Evolutionary conservation across 2,329 filamentous ascomycete species (phyloP), one percentile per base, ranked within the genome.

Genomic region (Ceratocystiopsis brevicomis): DNA sequence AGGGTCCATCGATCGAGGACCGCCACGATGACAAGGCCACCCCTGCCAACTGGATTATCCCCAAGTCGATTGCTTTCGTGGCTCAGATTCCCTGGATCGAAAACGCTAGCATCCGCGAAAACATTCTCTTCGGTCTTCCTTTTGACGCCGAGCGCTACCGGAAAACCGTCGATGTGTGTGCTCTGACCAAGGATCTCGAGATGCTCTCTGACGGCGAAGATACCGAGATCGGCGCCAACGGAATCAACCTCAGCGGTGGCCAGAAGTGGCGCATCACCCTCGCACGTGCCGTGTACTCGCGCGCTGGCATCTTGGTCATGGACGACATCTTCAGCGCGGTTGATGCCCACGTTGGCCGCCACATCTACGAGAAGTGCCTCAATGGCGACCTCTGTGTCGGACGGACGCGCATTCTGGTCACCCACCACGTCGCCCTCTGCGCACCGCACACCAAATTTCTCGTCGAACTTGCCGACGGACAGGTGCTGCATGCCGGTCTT

Each of bases 301-400:
- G 82, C 14, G 81, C 81, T 1, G 77, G 79, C 0, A 77, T 86
- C 48, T 63, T 92, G 6, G 64, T 90, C 16, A 66, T 90, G 52
- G 84, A 92, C 56, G 84, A 92, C 53, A 82, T 88, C 37, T 87
- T 92, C 57, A 84, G 78, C 54, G 77, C 83, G 11, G 74, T 90
- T 10, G 84, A 92, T 57, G 78, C 81, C 3, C 81, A 87, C 53
- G 82, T 86, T 30, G 83, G 82, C 15, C 72, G 80, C 25, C 79
- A 84, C 52, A 77, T 88, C 40, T 85, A 82, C 50, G 80, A 87
- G 49, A 70, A 82, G 45, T 85, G 78, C 47, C 64, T 88, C 3
- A 77, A 71, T 3, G 82, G 82, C 6, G 71, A 80, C 41, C 66
- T 88, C 10, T 78, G 78, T 47, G 59, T 66, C 18, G 76, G 74